Evolutionary conservation across 2,329 filamentous ascomycete genomes (phyloP).

Genomic region (Trichoderma sp.): DNA sequence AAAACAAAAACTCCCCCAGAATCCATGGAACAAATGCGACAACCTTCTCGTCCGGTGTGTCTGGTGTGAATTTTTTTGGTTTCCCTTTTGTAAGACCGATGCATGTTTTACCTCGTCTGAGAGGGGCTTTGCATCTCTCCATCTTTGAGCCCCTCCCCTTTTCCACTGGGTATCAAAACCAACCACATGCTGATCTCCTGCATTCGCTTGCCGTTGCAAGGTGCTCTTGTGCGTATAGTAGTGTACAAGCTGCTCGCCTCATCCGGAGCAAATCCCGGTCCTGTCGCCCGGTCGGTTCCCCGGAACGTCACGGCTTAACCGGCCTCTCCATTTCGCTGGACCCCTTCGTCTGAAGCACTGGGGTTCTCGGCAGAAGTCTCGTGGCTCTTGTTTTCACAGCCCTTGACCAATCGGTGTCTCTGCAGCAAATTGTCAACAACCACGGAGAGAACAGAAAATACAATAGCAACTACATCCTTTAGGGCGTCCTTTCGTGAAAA

Average conservation of each 20-base stretch:
- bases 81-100: background rate
- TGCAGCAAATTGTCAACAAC: slow-evolving; percentile 35
- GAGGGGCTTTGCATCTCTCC: background rate
- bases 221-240: background rate
- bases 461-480: slow-evolving; percentile 61
- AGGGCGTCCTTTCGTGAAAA: slow-evolving; percentile 96
- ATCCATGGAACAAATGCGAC: background rate
- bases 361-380: slow-evolving; percentile 30
- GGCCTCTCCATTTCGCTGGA: slow-evolving; percentile 28
- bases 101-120: background rate
- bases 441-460: background rate
- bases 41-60: background rate
- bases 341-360: slow-evolving; percentile 25
- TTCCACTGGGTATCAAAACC: background rate
- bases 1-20: background rate
- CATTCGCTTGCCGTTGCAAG: background rate
- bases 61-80: background rate
- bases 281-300: background rate
- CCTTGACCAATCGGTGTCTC: slow-evolving; percentile 66
- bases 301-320: background rate
- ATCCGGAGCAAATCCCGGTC: background rate
- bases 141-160: background rate
- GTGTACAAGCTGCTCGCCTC: background rate
- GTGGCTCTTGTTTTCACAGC: slow-evolving; percentile 49
- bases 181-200: background rate